phyloP scores from a whole-genome alignment of 2,329 filamentous ascomycete species.

The Ceratocystis huliohia region DNA sequence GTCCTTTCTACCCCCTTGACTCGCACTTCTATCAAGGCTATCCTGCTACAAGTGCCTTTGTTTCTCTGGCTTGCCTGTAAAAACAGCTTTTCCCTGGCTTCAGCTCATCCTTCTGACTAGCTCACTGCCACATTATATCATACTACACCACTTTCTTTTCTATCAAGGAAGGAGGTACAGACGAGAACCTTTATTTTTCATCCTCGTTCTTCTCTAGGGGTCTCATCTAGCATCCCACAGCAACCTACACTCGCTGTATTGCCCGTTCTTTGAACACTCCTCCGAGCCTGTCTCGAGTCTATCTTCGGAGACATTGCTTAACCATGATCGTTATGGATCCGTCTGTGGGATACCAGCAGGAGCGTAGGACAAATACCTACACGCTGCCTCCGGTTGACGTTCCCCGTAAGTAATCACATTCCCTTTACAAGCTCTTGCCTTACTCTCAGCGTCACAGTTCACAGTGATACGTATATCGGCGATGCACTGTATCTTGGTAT shows the following conservation, averaged over 20 bases:
- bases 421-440: background rate
- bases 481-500: background rate
- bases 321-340: constrained; percentile 14
- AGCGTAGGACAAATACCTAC: constrained; percentile 23
- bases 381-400: constrained; percentile 24
- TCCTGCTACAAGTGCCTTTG: too few relatives aligned
- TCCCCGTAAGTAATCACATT: constrained; percentile 27
- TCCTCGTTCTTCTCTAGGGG: background rate
- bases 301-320: background rate
- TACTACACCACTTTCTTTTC: background rate
- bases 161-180: background rate
- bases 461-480: background rate
- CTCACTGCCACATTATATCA: background rate
- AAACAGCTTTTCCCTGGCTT: background rate
- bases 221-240: background rate
- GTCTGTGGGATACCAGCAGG: constrained; percentile 16
- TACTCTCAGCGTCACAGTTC: background rate
- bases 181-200: background rate
- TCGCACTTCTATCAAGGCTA: too few relatives aligned
- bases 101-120: background rate
- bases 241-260: background rate
- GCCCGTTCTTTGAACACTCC: background rate
- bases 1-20: too few relatives aligned
- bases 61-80: too few relatives aligned
- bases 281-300: background rate